Evolutionary conservation across 441 rosid species (phyloP).

Genomic region (Croton laevigatus): DNA sequence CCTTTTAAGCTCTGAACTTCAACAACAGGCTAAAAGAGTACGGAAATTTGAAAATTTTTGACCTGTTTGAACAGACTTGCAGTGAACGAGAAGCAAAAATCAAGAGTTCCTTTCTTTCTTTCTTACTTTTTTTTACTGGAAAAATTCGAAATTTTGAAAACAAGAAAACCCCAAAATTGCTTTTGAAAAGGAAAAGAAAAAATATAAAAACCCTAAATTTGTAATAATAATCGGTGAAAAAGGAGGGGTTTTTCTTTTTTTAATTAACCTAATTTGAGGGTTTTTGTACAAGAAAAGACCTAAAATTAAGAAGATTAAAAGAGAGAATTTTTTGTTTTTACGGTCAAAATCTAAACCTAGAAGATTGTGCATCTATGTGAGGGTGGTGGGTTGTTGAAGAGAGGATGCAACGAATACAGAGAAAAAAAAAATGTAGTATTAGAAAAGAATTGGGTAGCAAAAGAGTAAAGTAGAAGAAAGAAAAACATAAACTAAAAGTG

Average conservation of each 20-base stretch:
- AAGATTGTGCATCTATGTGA: background rate
- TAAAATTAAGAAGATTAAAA: background rate
- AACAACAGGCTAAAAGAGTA: background rate
- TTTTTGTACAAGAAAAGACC: background rate
- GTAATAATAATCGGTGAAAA: background rate
- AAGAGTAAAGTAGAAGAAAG: background rate
- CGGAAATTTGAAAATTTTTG: conserved; percentile 23
- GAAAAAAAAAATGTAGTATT: background rate
- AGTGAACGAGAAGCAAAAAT: conserved; percentile 1
- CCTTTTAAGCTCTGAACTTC: conserved; percentile 14
- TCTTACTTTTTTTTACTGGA: background rate
- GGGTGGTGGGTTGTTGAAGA: background rate
- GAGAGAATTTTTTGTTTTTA: background rate
- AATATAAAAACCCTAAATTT: conserved; percentile 3
- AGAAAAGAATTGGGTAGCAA: background rate
- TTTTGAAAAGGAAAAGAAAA: background rate
- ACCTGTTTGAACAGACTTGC: background rate
- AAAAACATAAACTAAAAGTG: background rate
- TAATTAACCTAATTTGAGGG: conserved; percentile 3
- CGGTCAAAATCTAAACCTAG: conserved; percentile 11
- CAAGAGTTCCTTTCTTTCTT: background rate
- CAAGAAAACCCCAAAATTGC: background rate
- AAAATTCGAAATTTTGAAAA: conserved; percentile 7
- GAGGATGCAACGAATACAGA: background rate
- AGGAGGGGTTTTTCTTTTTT: background rate